phyloP scores from a whole-genome alignment of 768 basidiomycete species.

The Solioccasus polychromus region DNA sequence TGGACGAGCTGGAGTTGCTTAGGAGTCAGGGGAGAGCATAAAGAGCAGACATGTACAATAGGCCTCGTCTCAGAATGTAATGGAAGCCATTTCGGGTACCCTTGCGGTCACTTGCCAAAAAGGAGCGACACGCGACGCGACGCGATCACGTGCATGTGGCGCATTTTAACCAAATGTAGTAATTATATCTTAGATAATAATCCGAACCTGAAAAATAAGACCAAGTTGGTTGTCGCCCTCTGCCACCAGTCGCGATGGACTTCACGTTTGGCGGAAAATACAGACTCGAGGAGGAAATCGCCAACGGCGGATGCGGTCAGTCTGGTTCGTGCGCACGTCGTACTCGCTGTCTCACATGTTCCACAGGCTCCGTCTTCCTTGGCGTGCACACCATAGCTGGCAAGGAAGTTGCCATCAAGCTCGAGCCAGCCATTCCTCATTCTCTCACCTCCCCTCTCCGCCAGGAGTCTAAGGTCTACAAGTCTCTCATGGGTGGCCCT shows the following conservation, averaged over 20 bases:
- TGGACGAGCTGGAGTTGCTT: conserved; percentile 24
- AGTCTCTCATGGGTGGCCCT: conserved; percentile 82
- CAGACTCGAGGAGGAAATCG: conserved; percentile 75
- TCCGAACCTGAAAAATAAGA: conserved; percentile 10
- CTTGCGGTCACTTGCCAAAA: conserved; percentile 2
- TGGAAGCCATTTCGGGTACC: neutral
- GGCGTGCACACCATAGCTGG: conserved; percentile 80
- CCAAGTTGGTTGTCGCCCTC: conserved; percentile 9
- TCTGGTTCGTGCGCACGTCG: conserved; percentile 45
- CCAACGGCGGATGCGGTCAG: conserved; percentile 74
- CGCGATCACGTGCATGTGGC: conserved; percentile 28
- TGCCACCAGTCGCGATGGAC: conserved; percentile 27
- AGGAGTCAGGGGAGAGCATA: conserved; percentile 18
- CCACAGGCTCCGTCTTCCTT: conserved; percentile 68
- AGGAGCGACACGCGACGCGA: conserved; percentile 9
- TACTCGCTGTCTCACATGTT: conserved; percentile 9
- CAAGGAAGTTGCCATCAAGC: conserved; percentile 81
- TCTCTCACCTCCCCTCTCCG: conserved; percentile 62
- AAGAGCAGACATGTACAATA: neutral
- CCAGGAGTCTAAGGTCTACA: conserved; percentile 91
- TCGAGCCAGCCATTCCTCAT: conserved; percentile 59
- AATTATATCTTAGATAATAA: too few relatives aligned
- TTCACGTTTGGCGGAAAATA: conserved; percentile 72
- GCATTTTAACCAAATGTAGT: neutral
- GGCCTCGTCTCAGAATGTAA: too few relatives aligned